Conservation (phyloP, 2,329 filamentous ascomycete genomes). For the Diaporthe capsici region DNA sequence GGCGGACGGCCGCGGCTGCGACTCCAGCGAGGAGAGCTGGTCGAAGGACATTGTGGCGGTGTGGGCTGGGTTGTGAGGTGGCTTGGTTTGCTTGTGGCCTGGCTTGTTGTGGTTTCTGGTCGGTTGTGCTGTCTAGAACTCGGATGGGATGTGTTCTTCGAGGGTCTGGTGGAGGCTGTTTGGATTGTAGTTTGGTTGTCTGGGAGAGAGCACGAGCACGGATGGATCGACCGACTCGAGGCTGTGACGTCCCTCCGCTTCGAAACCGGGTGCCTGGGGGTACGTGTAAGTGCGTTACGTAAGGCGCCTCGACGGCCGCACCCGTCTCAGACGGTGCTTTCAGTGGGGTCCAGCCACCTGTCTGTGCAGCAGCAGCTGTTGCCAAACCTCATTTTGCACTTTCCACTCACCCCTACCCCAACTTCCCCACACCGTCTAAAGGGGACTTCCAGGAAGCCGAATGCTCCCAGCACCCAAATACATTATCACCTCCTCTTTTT, state of each 20-base stretch:
- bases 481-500: too few relatives aligned
- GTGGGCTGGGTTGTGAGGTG: not conserved
- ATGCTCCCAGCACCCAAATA: too few relatives aligned
- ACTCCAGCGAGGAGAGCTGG: conserved; percentile 86
- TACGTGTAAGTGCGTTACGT: conserved; percentile 12
- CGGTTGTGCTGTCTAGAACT: not conserved
- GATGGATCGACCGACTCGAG: not conserved
- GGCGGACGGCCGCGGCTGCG: conserved; percentile 71
- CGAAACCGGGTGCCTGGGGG: conserved; percentile 29
- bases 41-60: conserved; percentile 85
- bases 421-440: too few relatives aligned
- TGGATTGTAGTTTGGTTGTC: conserved; percentile 23
- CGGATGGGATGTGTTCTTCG: not conserved
- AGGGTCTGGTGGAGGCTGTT: not conserved
- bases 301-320: not conserved
- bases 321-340: too few relatives aligned
- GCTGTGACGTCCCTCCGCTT: conserved; percentile 37
- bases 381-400: too few relatives aligned
- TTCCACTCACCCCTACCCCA: too few relatives aligned
- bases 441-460: too few relatives aligned
- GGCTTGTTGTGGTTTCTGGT: not conserved
- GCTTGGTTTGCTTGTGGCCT: not conserved
- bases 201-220: conserved; percentile 1
- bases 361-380: too few relatives aligned
- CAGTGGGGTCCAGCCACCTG: too few relatives aligned